Percentiles rank a stretch among this genome's conserved stretches.
phyloP scores from a whole-genome alignment of 192 early-diverging fungal species.

The Kickxella alabastrina region DNA sequence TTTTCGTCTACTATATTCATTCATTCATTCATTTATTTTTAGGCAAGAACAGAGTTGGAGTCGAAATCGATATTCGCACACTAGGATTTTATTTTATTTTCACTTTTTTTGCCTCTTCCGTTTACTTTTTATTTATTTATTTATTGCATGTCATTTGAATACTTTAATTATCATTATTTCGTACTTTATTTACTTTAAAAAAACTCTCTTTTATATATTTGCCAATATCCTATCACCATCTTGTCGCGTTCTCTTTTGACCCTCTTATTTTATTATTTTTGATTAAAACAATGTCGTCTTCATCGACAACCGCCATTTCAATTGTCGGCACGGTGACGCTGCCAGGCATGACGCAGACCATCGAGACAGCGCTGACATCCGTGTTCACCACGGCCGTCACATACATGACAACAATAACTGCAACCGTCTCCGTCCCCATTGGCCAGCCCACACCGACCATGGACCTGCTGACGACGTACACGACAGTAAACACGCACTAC shows the following conservation, averaged over 20 bases:
- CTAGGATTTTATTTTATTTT: slow-evolving; percentile 8
- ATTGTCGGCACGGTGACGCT: slow-evolving; percentile 19
- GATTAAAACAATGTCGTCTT: slow-evolving; percentile 6
- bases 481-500: slow-evolving; percentile 29
- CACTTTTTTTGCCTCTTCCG: neutral
- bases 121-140: neutral
- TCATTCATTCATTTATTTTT: neutral
- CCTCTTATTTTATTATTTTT: neutral
- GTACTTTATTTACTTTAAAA: too few species aligned
- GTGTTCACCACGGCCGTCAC: slow-evolving; percentile 20
- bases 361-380: slow-evolving; percentile 5
- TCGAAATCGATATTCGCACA: too few species aligned
- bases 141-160: neutral
- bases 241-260: neutral
- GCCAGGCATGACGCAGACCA: slow-evolving; percentile 5
- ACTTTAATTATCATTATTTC: too few species aligned
- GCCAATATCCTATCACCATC: too few species aligned
- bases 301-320: slow-evolving; percentile 22
- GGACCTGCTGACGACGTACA: slow-evolving; percentile 28
- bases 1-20: slow-evolving; percentile 1
- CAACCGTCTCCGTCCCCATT: slow-evolving; percentile 9
- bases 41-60: too few species aligned
- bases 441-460: slow-evolving; percentile 14
- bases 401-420: slow-evolving; percentile 23
- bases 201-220: too few species aligned